Evolutionary conservation across 192 early-diverging fungal species (phyloP).

Genomic region (Podochytrium sp.): DNA sequence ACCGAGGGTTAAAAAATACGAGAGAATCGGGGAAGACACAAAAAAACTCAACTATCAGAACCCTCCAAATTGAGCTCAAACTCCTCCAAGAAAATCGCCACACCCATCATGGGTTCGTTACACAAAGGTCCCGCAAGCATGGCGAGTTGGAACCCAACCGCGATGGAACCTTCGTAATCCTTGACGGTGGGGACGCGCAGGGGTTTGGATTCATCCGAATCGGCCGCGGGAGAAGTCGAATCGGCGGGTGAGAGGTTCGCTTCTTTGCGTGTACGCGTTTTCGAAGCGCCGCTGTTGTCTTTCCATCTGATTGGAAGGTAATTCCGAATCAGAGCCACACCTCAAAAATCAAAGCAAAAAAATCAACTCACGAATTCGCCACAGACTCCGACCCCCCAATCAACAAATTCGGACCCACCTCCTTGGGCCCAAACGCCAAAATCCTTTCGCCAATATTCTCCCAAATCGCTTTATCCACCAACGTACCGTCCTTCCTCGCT

Average conservation of each 20-base stretch:
- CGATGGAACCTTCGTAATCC: conserved; percentile 72
- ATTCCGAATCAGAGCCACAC: no score
- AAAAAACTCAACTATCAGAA: conserved; percentile 11
- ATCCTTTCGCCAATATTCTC: conserved; percentile 60
- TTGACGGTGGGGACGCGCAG: neutral
- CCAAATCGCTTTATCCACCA: conserved; percentile 52
- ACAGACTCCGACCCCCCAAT: conserved; percentile 47
- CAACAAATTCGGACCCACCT: conserved; percentile 79
- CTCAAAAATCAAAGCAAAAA: neutral
- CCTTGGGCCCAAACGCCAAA: conserved; percentile 84
- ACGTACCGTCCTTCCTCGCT: conserved; percentile 47
- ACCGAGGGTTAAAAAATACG: neutral
- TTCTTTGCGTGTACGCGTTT: neutral
- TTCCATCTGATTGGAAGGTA: conserved; percentile 11
- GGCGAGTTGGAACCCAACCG: conserved; percentile 92
- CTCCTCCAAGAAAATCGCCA: conserved; percentile 75
- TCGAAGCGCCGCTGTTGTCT: neutral
- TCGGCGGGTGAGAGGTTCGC: neutral
- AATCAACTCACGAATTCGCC: neutral
- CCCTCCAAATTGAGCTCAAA: conserved; percentile 45
- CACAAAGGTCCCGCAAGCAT: conserved; percentile 90
- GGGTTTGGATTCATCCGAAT: neutral
- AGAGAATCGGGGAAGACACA: neutral
- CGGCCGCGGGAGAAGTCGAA: neutral
- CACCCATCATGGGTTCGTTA: conserved; percentile 89